Evolutionary conservation across 129 eudicot genomes (phyloP), one percentile per base, ranked within the genome.

Genomic region (Tagetes patula): DNA sequence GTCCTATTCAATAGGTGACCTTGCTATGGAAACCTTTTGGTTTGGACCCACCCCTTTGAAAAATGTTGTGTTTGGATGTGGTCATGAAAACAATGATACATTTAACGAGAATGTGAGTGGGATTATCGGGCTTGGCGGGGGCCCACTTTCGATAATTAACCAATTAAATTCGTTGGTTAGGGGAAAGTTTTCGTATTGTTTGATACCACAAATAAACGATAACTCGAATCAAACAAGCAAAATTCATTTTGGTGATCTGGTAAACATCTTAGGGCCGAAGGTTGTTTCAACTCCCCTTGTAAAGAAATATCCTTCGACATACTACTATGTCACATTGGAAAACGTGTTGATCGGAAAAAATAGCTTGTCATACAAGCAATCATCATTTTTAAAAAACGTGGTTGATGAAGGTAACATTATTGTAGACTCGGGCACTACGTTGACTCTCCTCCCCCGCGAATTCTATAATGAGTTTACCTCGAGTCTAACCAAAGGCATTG

Each of bases 61-160:
- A 30, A 85, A 79, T 4, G 74, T 85, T 11, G 76, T 31, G 11
- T 87, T 89, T 6, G 96, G 98, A 0, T 92, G 98, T 37, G 95
- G 90, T 0, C 90, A 77, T 31, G 53, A 79, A 0, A 82, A 85
- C 11, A 71, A 36, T 0, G 95, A 87, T 0, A 76, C 76, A 0
- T 89, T 81, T 6, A 56, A 52, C 3, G 71, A 42, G 27, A 8
- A 62, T 2, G 79, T 66, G 2, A 80, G 90, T 0, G 96, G 96
- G n/a, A 77, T 92, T 0, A 38, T 92, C 6, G 98, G 96, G 0
- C 90, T 89, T 3, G 96, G 96, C 0, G 88, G 83, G 1, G 98
- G 92, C 11, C 43, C 82, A 0, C 47, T 87, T n/a, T 92, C 98
- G 0, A 6, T 89, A 1, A 56, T 87, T 3, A 78, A 34, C 6